phyloP scores from a whole-genome alignment of 768 basidiomycete genomes.

The Collybiopsis luxurians region DNA sequence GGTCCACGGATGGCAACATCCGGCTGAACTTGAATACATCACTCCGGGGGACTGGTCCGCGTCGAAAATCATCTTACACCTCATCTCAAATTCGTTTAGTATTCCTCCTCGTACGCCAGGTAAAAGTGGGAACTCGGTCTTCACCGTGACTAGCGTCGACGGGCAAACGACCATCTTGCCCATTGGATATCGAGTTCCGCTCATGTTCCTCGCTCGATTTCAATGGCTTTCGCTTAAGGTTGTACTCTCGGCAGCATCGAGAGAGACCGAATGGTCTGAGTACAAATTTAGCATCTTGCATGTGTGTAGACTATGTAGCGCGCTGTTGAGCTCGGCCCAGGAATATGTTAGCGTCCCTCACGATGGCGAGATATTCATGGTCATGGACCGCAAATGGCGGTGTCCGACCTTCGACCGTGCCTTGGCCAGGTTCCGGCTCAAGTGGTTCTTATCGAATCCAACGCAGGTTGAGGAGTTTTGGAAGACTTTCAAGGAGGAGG shows the following conservation, averaged over 20 bases:
- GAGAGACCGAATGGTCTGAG: constrained; percentile 37
- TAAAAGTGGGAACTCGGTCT: constrained; percentile 9
- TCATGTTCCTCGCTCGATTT: constrained; percentile 45
- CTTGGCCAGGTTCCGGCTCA: constrained; percentile 37
- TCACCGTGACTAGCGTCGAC: constrained; percentile 13
- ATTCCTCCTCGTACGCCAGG: constrained; percentile 24
- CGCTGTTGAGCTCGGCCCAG: constrained; percentile 32
- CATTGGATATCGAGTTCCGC: constrained; percentile 37
- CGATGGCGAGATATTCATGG: constrained; percentile 7
- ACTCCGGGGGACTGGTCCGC: constrained; percentile 29
- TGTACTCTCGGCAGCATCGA: constrained; percentile 29
- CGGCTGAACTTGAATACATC: constrained; percentile 37
- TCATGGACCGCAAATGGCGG: constrained; percentile 36
- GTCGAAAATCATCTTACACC: constrained; percentile 28
- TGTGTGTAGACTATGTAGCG: constrained; percentile 34
- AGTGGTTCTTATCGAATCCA: constrained; percentile 36
- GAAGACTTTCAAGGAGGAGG: constrained; percentile 23
- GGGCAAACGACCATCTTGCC: constrained; percentile 26
- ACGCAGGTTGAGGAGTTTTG: constrained; percentile 40
- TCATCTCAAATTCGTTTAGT: constrained; percentile 32
- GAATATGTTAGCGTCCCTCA: constrained; percentile 1
- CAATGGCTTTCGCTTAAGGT: constrained; percentile 41
- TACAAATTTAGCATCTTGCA: constrained; percentile 43
- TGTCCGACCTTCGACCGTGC: constrained; percentile 40
- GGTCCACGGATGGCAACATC: constrained; percentile 31